Evolutionary conservation across 805 yeast species (phyloP).

Genomic region (Sungouiella thailandica): DNA sequence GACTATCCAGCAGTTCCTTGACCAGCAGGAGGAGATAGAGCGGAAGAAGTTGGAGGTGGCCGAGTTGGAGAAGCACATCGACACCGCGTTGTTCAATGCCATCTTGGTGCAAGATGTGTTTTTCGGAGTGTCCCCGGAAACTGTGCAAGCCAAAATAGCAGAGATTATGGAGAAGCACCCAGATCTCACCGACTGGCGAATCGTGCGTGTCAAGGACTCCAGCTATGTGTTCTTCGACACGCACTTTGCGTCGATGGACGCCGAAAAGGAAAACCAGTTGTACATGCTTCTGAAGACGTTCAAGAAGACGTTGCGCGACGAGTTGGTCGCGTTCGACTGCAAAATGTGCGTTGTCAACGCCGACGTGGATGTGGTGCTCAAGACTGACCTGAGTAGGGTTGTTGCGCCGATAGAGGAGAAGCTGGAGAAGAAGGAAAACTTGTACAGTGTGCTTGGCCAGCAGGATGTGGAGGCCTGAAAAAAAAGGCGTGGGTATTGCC

Average conservation of each 20-base stretch:
- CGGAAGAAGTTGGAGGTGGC: slow-evolving; percentile 20
- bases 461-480: background rate
- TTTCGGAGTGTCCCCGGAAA: slow-evolving; percentile 47
- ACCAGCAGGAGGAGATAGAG: slow-evolving; percentile 12
- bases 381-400: slow-evolving; percentile 10
- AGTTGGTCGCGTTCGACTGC: slow-evolving; percentile 48
- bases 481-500: too few relatives aligned
- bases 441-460: slow-evolving; percentile 1
- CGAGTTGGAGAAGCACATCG: slow-evolving; percentile 19
- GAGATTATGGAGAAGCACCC: slow-evolving; percentile 18
- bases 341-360: slow-evolving; percentile 40
- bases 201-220: slow-evolving; percentile 40
- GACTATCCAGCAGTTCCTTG: slow-evolving; percentile 42
- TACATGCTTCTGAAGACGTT: slow-evolving; percentile 34
- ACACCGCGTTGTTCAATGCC: slow-evolving; percentile 44
- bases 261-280: slow-evolving; percentile 40
- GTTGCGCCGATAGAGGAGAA: background rate
- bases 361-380: slow-evolving; percentile 13
- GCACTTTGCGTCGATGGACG: slow-evolving; percentile 26
- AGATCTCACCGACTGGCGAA: slow-evolving; percentile 18
- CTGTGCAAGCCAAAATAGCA: slow-evolving; percentile 30
- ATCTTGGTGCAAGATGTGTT: slow-evolving; percentile 49
- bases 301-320: slow-evolving; percentile 26
- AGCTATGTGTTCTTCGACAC: slow-evolving; percentile 39
- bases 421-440: background rate